Base-by-base conservation (phyloP, 2,329 filamentous ascomycete species). In the Calonectria henricotiae region DNA sequence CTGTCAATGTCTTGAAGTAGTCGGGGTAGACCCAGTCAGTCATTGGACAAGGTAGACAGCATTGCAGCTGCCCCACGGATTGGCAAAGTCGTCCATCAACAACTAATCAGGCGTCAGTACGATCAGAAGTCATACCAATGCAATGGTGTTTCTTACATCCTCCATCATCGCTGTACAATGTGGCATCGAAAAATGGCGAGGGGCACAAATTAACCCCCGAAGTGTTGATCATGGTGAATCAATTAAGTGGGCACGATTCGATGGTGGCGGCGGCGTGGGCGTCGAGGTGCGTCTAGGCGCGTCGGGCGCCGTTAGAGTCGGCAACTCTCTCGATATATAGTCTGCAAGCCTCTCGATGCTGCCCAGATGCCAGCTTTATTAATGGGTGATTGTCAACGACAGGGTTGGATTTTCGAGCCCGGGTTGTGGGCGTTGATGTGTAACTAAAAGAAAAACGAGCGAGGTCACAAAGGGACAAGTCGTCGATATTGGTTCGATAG, bases 1-100 rank as follows among this genome's bases (percentile, higher is more conserved):
- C 82, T 25, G 91, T 91, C 76, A 94, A 79, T 1, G 85, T 85
- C 20, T 83, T 72, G 80, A 93, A 92, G 77, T 84, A 87, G 73
- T 90, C 87, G 13, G 89, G 86, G 73, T 92, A 91, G 27, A 89
- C 83, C 92, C 93, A 98, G 68, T 96, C 90, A 12, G 93, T 93
- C 78, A 94, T 87, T 37, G 96, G 96, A 81, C 96, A 99, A 71
- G 96, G 96, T 68, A 99, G 83, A 81, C 96, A 99, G 82, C 96
- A 99, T 41, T 85, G 86, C 5, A 91, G 76, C 41, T 83, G 81
- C 6, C 84, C 79, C 27, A 88, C 74, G 9, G 78, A 80, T 88
- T 85, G 83, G 77, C 88, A 90, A 44, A 89, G 74, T 32, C 88
- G 83, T 58, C 91, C 91, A 25, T 85, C 83, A 46, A 90, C 79